These are phyloP conservation scores for Alternaria metachromatica DNA, from an alignment of 2,329 filamentous ascomycete species.

Conservation along the genomic window DNA sequence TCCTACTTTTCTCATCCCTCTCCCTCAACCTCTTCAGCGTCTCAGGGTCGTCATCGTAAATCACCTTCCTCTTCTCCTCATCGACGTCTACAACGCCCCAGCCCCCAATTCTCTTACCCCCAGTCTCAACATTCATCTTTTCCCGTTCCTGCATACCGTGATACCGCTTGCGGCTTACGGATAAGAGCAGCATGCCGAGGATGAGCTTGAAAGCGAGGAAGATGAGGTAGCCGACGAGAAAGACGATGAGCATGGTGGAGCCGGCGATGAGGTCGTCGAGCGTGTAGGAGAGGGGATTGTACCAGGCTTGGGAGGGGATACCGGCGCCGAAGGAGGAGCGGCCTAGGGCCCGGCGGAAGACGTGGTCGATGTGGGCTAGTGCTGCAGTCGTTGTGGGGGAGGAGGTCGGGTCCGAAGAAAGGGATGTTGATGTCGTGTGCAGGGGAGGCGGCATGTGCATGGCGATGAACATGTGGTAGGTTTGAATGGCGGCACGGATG, in stretches of 20 bases:
- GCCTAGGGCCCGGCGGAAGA: conserved; percentile 79
- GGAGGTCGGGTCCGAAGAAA: conserved; percentile 63
- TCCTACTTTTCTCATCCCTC: conserved; percentile 67
- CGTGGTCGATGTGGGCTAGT: conserved; percentile 77
- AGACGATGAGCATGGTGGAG: conserved; percentile 82
- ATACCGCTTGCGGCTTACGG: conserved; percentile 80
- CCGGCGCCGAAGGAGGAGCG: conserved; percentile 67
- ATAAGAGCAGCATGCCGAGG: conserved; percentile 85
- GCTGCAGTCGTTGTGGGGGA: conserved; percentile 80
- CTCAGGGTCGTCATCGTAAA: conserved; percentile 85
- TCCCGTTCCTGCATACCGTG: conserved; percentile 78
- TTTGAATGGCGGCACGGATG: conserved; percentile 91
- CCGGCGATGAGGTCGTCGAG: conserved; percentile 77
- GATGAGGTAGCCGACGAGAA: conserved; percentile 83
- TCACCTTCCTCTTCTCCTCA: conserved; percentile 83
- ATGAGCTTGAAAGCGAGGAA: conserved; percentile 82
- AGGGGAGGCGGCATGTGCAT: conserved; percentile 81
- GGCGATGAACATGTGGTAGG: conserved; percentile 97
- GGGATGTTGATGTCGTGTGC: conserved; percentile 68
- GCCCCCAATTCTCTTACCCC: conserved; percentile 77
- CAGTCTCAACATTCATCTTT: conserved; percentile 62
- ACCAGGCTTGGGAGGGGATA: conserved; percentile 42
- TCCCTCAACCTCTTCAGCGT: conserved; percentile 67
- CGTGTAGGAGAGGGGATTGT: conserved; percentile 55
- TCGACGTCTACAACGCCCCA: conserved; percentile 87